Conservation (phyloP, 768 basidiomycete species). For the Collybiopsis luxurians region DNA sequence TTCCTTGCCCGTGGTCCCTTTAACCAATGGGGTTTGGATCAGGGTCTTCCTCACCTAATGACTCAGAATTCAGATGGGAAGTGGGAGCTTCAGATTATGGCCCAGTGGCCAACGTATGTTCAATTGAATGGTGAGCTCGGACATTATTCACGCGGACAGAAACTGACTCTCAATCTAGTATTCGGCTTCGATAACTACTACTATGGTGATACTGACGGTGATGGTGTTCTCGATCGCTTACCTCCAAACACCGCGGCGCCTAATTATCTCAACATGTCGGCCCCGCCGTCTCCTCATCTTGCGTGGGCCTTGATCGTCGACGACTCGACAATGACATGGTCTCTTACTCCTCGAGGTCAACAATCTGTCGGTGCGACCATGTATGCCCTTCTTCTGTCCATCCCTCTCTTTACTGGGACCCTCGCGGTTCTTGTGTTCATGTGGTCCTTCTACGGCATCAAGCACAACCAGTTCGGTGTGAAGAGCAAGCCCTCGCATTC, state of each 20-base stretch:
- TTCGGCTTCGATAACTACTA: conserved; percentile 88
- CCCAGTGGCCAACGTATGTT: conserved; percentile 75
- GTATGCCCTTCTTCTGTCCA: conserved; percentile 78
- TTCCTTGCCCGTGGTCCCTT: conserved; percentile 85
- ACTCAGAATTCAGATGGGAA: conserved; percentile 85
- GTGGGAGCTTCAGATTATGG: conserved; percentile 63
- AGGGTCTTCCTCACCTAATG: conserved; percentile 32
- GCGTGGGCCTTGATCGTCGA: conserved; percentile 85
- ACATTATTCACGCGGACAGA: conserved; percentile 85
- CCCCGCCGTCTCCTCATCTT: conserved; percentile 84
- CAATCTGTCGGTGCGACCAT: conserved; percentile 81
- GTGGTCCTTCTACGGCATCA: conserved; percentile 97
- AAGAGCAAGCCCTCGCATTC: conserved; percentile 76
- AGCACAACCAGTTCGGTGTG: conserved; percentile 88
- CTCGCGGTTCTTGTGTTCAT: conserved; percentile 87
- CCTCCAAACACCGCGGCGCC: conserved; percentile 84
- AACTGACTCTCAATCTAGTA: conserved; percentile 72
- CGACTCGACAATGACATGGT: conserved; percentile 76
- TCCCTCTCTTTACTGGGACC: conserved; percentile 83
- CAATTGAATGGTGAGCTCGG: conserved; percentile 89
- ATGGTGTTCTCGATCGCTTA: conserved; percentile 86
- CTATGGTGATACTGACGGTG: conserved; percentile 87
- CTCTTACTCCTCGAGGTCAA: conserved; percentile 78
- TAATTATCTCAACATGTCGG: conserved; percentile 90
- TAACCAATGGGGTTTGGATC: conserved; percentile 42